Evolutionary conservation across 164 flowering plant species (phyloP), one percentile per base, ranked within the genome.

Genomic region (Saururus chinensis): DNA sequence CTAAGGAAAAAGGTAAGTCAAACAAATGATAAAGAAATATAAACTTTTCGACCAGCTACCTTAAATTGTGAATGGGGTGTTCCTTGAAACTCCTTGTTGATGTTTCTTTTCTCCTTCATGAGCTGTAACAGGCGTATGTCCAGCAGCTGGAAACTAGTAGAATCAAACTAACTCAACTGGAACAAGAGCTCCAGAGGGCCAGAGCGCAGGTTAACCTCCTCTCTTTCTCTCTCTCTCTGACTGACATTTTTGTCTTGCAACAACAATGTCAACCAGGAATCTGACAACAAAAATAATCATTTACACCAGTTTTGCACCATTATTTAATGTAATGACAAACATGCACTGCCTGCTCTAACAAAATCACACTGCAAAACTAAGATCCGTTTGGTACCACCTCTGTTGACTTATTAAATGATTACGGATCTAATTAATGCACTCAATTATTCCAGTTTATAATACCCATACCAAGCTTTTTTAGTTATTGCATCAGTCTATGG

Each of bases 61-160:
- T 62, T 51, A n/a, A 25, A 4, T 53, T 53, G 49, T 14, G 19
- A 53, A 26, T 7, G 35, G 40, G 21, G 53, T 19, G 22, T 23
- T 66, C 16, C 41, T 26, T 41, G 12, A 49, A 24, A 21, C n/a
- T 66, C 23, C 51, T 23, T 40, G 24, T n/a, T n/a, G 37, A 19
- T 35, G 7, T n/a, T 20, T 30, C 49, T 20, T 45, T 6, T 23
- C 21, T 40, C 56, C 48, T 40, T 56, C 19, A 9, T 64, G 45
- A 40, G 48, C 22, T 64, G 14, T 53, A 40, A 51, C 96, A 95
- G 99, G 99, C 97, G 51, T 95, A 95, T 76, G 96, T 95, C 62
- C 99, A 91, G 79, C 96, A 95, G 74, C 75, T 95, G 62, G 99
- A 95, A 66, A 69, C 96, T 21, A 89, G 99, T 66, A 84, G 99